phyloP scores from a whole-genome alignment of 495 filamentous ascomycete genomes.

The Lineolata rhizophorae region DNA sequence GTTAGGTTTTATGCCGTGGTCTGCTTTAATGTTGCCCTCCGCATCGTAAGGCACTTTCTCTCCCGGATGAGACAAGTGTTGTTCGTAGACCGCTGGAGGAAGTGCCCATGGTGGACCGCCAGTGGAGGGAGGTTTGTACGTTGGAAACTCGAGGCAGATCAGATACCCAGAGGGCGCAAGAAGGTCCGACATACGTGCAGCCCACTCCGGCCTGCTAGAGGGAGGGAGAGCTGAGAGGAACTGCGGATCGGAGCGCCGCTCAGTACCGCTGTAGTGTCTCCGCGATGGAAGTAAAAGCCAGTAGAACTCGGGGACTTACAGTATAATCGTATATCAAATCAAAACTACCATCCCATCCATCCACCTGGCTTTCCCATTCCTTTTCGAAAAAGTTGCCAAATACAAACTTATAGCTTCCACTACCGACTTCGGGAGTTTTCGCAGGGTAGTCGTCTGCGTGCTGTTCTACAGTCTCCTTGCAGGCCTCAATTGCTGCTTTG shows the following conservation, averaged over 20 bases:
- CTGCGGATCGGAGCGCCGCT: no score
- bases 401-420: slow-evolving; percentile 36
- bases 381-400: slow-evolving; percentile 53
- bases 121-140: slow-evolving; percentile 36
- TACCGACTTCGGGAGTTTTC: slow-evolving; percentile 21
- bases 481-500: slow-evolving; percentile 28
- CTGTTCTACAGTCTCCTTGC: slow-evolving; percentile 22
- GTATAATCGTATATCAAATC: slow-evolving; percentile 3
- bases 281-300: no score
- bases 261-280: no score
- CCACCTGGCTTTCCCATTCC: slow-evolving; percentile 27
- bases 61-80: slow-evolving; percentile 42
- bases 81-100: slow-evolving; percentile 38
- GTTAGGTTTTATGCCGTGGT: slow-evolving; percentile 19
- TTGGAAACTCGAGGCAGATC: slow-evolving; percentile 66
- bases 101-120: slow-evolving; percentile 52
- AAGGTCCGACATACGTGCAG: slow-evolving; percentile 38
- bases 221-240: slow-evolving; percentile 64
- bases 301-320: slow-evolving; percentile 2
- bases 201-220: slow-evolving; percentile 43
- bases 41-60: slow-evolving; percentile 37
- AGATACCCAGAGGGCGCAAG: slow-evolving; percentile 36
- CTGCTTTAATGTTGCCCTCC: no score
- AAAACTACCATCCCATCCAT: slow-evolving; percentile 11
- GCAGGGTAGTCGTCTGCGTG: slow-evolving; percentile 22